Conservation (phyloP, 257 asterid genomes). For the Agastache rugosa region DNA sequence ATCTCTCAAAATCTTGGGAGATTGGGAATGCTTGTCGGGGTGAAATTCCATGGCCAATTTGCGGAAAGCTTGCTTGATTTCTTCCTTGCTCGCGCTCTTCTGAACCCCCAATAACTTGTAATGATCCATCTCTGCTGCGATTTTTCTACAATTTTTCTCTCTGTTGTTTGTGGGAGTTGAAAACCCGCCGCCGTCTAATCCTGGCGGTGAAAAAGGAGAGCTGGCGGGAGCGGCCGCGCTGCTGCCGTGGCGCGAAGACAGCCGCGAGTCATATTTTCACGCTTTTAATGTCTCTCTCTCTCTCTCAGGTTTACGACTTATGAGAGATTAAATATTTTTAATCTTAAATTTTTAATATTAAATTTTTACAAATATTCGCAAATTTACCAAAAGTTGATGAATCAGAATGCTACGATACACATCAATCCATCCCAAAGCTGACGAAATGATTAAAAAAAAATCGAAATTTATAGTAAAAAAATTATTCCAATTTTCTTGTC, state of each 20-base stretch:
- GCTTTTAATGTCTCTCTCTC: neutral
- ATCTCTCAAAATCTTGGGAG: slow-evolving; percentile 55
- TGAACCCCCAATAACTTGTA: slow-evolving; percentile 67
- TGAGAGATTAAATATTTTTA: too few relatives aligned
- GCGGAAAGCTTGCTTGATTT: slow-evolving; percentile 83
- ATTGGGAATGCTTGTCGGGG: slow-evolving; percentile 86
- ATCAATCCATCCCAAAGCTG: too few relatives aligned
- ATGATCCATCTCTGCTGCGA: slow-evolving; percentile 60
- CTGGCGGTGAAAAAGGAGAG: slow-evolving; percentile 32
- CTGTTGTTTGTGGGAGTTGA: slow-evolving; percentile 16
- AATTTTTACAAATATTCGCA: too few relatives aligned
- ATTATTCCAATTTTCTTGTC: too few relatives aligned
- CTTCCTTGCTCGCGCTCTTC: slow-evolving; percentile 76
- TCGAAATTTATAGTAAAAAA: too few relatives aligned
- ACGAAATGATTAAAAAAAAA: too few relatives aligned
- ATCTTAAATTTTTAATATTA: too few relatives aligned
- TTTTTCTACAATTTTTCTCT: neutral
- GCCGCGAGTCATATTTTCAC: slow-evolving; percentile 30
- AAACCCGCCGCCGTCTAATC: slow-evolving; percentile 27
- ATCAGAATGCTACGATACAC: too few relatives aligned
- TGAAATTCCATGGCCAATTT: slow-evolving; percentile 83
- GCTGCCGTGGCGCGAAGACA: slow-evolving; percentile 52
- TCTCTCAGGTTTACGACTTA: too few relatives aligned
- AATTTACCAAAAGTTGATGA: too few relatives aligned
- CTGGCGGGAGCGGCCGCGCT: slow-evolving; percentile 33